A percentile compares a stretch with the other conserved stretches of the same genome.
These are phyloP conservation scores for Boletus speciosus DNA, from an alignment of 768 basidiomycete genomes.

Conservation along the genomic window DNA sequence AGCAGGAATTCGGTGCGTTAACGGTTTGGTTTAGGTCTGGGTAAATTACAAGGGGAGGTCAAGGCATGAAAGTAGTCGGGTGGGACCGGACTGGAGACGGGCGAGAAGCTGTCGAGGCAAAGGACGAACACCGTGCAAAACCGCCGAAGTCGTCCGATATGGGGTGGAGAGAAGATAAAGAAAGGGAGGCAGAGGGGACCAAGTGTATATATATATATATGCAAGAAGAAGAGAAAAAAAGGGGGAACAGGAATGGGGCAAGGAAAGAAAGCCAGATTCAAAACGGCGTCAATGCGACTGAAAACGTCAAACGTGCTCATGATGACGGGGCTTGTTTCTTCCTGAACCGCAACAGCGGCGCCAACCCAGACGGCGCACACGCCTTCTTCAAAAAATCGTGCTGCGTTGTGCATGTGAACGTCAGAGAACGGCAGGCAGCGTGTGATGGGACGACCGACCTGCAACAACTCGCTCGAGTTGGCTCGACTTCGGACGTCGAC, in stretches of 20 bases:
- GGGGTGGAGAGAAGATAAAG: not conserved
- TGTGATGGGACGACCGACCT: conserved; percentile 46
- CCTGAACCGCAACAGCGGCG: conserved; percentile 80
- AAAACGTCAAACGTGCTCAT: conserved; percentile 8
- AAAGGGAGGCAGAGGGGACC: not conserved
- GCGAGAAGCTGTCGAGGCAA: not conserved
- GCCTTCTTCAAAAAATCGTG: conserved; percentile 94
- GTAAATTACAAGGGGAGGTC: not conserved
- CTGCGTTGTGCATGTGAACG: conserved; percentile 39
- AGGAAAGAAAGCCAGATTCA: not conserved
- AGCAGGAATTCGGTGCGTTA: not conserved
- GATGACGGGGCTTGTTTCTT: conserved; percentile 50
- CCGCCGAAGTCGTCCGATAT: not conserved
- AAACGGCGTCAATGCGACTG: not conserved
- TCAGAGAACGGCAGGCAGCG: not conserved
- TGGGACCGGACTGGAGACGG: not conserved
- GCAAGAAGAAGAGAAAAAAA: conserved; percentile 11
- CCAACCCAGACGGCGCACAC: conserved; percentile 77
- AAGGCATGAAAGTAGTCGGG: not conserved
- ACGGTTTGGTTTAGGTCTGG: not conserved
- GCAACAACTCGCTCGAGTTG: conserved; percentile 80
- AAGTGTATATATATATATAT: conserved; percentile 24
- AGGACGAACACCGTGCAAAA: not conserved
- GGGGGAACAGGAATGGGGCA: not conserved
- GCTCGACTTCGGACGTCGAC: conserved; percentile 94